Conservation (phyloP, 805 yeast genomes). For the Komagataella pastoris region DNA sequence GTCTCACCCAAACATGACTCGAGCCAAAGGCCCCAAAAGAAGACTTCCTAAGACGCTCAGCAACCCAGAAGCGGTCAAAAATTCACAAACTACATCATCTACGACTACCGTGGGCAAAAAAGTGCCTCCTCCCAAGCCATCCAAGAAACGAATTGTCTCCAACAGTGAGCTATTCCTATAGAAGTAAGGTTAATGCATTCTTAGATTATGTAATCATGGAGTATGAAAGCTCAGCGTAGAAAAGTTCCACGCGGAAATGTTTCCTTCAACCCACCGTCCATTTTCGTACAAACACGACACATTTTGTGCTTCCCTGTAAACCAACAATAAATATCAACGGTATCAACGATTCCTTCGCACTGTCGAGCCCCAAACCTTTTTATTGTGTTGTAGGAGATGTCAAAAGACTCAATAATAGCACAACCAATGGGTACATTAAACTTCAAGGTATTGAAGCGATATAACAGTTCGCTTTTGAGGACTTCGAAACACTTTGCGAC, state of each 20-base stretch:
- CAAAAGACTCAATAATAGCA: neutral
- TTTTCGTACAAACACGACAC: neutral
- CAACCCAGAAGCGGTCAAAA: neutral
- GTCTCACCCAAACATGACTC: conserved; percentile 28
- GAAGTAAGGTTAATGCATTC: neutral
- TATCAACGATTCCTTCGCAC: neutral
- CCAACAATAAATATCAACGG: neutral
- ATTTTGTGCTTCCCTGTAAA: neutral
- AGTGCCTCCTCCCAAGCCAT: conserved; percentile 14
- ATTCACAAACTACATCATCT: neutral
- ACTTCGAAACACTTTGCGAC: neutral
- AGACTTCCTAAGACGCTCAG: conserved; percentile 23
- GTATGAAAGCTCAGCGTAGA: neutral
- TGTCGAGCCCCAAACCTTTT: neutral
- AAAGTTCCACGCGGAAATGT: neutral
- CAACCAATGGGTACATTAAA: neutral
- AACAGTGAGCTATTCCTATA: conserved; percentile 12
- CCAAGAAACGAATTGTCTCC: conserved; percentile 15
- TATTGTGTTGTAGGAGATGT: neutral
- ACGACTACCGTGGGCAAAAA: conserved; percentile 6
- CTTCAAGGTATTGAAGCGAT: neutral
- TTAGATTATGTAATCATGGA: too few species aligned
- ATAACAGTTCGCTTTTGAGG: neutral
- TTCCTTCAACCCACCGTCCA: neutral
- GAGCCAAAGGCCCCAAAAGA: conserved; percentile 41